Evolutionary conservation across 140 eudicot species (phyloP), one percentile per base, ranked within the genome.

Genomic region (Anethum foeniculum): DNA sequence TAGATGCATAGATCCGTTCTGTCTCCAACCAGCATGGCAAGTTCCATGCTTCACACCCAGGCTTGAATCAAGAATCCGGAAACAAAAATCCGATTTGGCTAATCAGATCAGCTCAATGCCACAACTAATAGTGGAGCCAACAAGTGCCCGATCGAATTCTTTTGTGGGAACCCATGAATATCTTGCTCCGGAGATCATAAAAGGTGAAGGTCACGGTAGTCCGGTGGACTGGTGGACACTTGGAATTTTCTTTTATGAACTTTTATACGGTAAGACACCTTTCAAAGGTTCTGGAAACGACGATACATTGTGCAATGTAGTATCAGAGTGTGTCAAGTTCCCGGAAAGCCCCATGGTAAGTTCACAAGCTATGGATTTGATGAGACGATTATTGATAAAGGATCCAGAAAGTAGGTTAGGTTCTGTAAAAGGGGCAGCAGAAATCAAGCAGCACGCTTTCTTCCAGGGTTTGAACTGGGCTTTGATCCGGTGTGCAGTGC

Each of bases 161-260:
- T 95, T 85, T 44, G 97, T 95, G 4, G 99, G 99, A 77, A 95
- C 99, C 27, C 97, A 95, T 25, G 99, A 95, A 76, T 95, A 95
- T 79, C 44, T 95, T 44, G 99, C 99, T 39, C 99, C 99, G 3
- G 99, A 94, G 89, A 89, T 95, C 71, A 87, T 95, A 87, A 95
- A 86, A 82, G 97, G 97, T 8, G 96, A 92, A 71, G 99, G 99
- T 6, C 99, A 95, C 38, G 99, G 99, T 11, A 92, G 99, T 85
- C 89, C 91, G 4, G 99, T 95, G 10, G 99, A 95, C 79, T 95
- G 99, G 99, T 95, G 99, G 99, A 91, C 99, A 0, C 79, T 88
- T 48, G 97, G 99, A 75, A 87, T 95, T 32, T 87, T 95, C 25
- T 71, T 95, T 25, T 92, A 92, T 19, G 99, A 95, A 85, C 91